Evolutionary conservation across 208 protist genomes (phyloP).

Genomic region (Naegleria lovaniensis): DNA sequence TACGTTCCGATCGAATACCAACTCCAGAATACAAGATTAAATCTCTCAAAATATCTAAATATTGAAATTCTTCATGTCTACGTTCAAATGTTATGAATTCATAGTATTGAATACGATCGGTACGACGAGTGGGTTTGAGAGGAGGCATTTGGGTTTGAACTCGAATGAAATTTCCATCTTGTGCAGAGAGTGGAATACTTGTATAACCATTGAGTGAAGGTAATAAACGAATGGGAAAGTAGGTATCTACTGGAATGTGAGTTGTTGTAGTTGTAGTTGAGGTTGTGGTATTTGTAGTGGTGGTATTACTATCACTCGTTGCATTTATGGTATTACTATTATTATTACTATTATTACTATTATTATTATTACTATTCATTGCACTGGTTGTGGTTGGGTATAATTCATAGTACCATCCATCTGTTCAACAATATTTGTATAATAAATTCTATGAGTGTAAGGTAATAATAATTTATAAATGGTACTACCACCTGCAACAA

Average conservation of each 20-base stretch:
- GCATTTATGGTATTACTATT: too few relatives aligned
- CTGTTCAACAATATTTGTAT: neutral
- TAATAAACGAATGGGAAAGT: neutral
- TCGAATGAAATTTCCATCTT: neutral
- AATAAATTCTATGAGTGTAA: neutral
- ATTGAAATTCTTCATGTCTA: constrained; percentile 8
- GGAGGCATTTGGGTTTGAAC: too few relatives aligned
- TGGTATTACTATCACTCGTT: too few relatives aligned
- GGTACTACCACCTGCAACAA: neutral
- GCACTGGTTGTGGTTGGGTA: too few relatives aligned
- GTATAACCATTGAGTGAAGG: neutral
- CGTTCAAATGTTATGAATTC: neutral
- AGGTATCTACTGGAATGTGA: neutral
- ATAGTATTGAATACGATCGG: neutral
- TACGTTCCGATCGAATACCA: constrained; percentile 81
- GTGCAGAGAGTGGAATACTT: neutral
- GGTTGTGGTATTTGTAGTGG: too few relatives aligned
- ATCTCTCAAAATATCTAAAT: constrained; percentile 6
- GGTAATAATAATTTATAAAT: neutral
- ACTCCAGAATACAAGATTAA: constrained; percentile 31
- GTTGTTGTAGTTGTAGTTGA: too few relatives aligned
- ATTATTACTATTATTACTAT: too few relatives aligned
- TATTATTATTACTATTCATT: too few relatives aligned
- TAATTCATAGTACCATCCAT: too few relatives aligned
- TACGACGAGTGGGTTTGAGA: neutral